Evolutionary conservation across 768 basidiomycete genomes (phyloP).

Genomic region (Mycena leptocephala): DNA sequence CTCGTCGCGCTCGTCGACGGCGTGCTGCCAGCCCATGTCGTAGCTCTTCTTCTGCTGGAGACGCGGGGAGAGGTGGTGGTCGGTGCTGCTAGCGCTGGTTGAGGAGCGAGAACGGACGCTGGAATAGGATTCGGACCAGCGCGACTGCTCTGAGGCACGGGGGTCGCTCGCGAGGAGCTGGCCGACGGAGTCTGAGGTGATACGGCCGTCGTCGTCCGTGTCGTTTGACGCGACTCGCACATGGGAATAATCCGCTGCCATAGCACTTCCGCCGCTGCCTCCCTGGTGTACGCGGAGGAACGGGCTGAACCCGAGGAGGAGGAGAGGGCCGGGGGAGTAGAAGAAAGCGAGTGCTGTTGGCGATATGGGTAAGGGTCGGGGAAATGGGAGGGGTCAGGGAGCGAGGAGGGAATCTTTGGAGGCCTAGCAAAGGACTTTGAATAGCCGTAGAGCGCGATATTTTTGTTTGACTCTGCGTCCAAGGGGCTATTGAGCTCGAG

Average conservation of each 20-base stretch:
- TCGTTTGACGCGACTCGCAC: constrained; percentile 77
- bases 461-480: constrained; percentile 58
- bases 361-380: constrained; percentile 83
- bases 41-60: constrained; percentile 81
- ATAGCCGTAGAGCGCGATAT: constrained; percentile 52
- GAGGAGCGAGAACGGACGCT: constrained; percentile 81
- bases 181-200: constrained; percentile 77
- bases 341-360: constrained; percentile 62
- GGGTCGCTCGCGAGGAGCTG: constrained; percentile 73
- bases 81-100: constrained; percentile 59
- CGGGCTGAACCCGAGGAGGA: constrained; percentile 83
- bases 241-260: constrained; percentile 74
- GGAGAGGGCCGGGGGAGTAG: constrained; percentile 73
- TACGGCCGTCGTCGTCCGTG: constrained; percentile 76
- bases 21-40: constrained; percentile 79
- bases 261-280: constrained; percentile 78
- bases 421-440: constrained; percentile 56
- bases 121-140: constrained; percentile 85
- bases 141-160: constrained; percentile 70
- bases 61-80: constrained; percentile 63
- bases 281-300: constrained; percentile 86
- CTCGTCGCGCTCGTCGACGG: constrained; percentile 82
- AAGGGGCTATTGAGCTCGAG: constrained; percentile 50
- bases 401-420: constrained; percentile 57
- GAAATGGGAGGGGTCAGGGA: constrained; percentile 79